Percentiles rank a stretch among this genome's conserved stretches.
Conservation (phyloP, 1,284 basidiomycete species). For the Papiliotrema laurentii region DNA sequence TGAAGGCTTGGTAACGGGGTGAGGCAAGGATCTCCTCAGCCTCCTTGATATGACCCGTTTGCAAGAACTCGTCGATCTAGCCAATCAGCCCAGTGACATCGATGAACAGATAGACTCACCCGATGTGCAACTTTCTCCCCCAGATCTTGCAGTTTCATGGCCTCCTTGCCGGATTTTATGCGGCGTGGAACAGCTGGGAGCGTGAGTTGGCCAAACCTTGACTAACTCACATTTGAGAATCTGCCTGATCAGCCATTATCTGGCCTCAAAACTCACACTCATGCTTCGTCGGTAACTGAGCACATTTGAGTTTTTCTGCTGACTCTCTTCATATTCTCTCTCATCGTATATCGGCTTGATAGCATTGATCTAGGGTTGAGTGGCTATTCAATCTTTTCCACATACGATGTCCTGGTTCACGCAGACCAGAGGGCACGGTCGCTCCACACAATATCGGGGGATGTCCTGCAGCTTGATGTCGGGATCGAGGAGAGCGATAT, state of each 20-base stretch:
- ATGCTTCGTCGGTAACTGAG: constrained; percentile 45
- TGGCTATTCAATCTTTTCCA: too few species aligned
- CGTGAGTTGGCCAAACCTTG: background rate
- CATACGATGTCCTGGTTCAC: constrained; percentile 47
- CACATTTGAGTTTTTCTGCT: constrained; percentile 46
- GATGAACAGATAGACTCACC: constrained; percentile 21
- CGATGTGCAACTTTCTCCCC: constrained; percentile 44
- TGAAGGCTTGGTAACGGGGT: constrained; percentile 30
- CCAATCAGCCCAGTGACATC: background rate
- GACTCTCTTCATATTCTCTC: constrained; percentile 42
- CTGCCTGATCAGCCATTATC: constrained; percentile 12
- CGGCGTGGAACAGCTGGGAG: constrained; percentile 36
- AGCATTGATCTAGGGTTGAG: constrained; percentile 41
- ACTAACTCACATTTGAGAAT: constrained; percentile 33
- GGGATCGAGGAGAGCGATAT: constrained; percentile 25
- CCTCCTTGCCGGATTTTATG: constrained; percentile 42
- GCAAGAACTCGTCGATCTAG: constrained; percentile 46
- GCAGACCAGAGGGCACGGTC: constrained; percentile 39
- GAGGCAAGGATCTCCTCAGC: constrained; percentile 32
- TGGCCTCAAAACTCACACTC: constrained; percentile 29
- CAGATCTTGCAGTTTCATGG: constrained; percentile 36
- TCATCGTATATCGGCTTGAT: constrained; percentile 46
- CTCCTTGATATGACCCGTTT: constrained; percentile 36
- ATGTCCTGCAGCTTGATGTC: constrained; percentile 35
- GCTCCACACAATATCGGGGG: constrained; percentile 29